Evolutionary conservation across 2,329 filamentous ascomycete genomes (phyloP), one percentile per base, ranked within the genome.

Genomic region (Phyllosticta citrichinensis): DNA sequence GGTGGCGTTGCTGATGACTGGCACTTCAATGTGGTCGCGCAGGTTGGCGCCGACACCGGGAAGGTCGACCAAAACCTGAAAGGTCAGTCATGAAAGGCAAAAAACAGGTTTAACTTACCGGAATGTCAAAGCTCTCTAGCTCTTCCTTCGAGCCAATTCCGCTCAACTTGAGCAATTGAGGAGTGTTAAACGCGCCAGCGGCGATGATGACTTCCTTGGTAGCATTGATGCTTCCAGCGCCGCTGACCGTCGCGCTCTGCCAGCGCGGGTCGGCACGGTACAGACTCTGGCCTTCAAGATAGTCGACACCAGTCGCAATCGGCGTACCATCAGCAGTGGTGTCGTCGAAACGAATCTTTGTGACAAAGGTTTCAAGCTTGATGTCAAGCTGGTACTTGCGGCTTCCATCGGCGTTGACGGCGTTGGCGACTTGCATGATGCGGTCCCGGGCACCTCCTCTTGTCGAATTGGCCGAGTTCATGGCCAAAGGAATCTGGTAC

Each of bases 1-100:
- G 19, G 30, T 35, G 6, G 57, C 47, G 14, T 59, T 52, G 35
- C 52, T 33, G 27, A 59, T 35, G 40, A 70, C 60, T 24, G 64
- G 62, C 22, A 83, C 76, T 63, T 80, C 81, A 52, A 81, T 81
- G 55, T 84, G 83, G 67, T 88, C 84, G 62, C 84, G 76, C 5
- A 88, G 76, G 71, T 87, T 85, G 60, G 80, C 80, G 4, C 86
- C 86, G 2, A 89, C 84, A 53, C 85, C 83, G 0, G 81, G 80
- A 0, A 83, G 80, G 63, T 87, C 77, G 4, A 79, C 75, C n/a
- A 85, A 65, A 0, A 82, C 71, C 1, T 76, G 67, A 40, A 14
- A 40, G 11, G 33, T 40, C 2, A 40, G 33, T 17, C 33, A 40
- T 40, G 33, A 40, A 40, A 5, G 27, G 6, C 27, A 10, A 10